These are phyloP conservation scores for Botryotinia narcissicola DNA, from an alignment of 2,329 filamentous ascomycete species.

Conservation along the genomic window DNA sequence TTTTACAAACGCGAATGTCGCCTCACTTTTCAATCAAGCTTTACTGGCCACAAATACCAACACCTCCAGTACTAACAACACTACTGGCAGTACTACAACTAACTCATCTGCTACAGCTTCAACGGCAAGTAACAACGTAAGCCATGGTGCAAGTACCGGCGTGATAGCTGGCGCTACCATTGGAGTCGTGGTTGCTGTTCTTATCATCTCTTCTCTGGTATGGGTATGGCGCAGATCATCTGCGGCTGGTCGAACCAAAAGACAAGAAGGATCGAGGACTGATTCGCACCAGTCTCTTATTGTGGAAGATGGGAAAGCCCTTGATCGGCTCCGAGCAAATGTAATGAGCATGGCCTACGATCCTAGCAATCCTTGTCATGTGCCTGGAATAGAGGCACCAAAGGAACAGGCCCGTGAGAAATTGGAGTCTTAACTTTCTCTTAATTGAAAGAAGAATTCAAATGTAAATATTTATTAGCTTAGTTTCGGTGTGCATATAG, in stretches of 20 bases:
- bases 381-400: background rate
- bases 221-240: constrained; percentile 16
- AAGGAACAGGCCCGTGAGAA: background rate
- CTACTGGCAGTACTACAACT: background rate
- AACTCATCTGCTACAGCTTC: background rate
- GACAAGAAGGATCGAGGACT: background rate
- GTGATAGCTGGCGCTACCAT: constrained; percentile 17
- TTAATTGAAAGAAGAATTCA: background rate
- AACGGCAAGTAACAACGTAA: background rate
- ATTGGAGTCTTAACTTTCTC: background rate
- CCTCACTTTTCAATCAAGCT: constrained; percentile 13
- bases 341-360: constrained; percentile 11
- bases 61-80: background rate
- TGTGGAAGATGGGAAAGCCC: constrained; percentile 1
- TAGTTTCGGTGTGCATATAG: background rate
- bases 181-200: background rate
- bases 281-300: constrained; percentile 9
- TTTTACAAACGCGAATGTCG: constrained; percentile 1
- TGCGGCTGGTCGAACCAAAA: background rate
- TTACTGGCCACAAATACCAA: background rate
- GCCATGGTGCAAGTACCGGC: background rate
- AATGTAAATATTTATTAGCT: background rate
- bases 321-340: background rate
- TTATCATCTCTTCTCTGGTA: constrained; percentile 8
- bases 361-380: constrained; percentile 5